These are phyloP conservation scores for Lasiodiplodia sp. DNA, from an alignment of 2,329 filamentous ascomycete genomes.

Conservation along the genomic window DNA sequence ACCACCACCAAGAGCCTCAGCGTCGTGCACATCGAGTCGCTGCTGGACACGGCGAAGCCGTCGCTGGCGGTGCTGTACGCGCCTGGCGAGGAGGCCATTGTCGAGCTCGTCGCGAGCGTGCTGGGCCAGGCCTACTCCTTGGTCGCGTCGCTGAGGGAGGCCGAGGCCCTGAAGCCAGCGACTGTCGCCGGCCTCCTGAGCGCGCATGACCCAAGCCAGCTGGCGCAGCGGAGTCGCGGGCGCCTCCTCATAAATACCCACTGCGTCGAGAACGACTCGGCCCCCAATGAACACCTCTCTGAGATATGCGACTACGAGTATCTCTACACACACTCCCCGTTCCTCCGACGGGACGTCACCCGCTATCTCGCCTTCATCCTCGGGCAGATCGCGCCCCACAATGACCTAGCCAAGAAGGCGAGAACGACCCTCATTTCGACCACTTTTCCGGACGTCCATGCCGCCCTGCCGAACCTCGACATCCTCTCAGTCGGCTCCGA, in stretches of 20 bases:
- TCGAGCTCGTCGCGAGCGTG: constrained; percentile 78
- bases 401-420: constrained; percentile 77
- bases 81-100: constrained; percentile 74
- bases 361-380: constrained; percentile 81
- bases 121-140: constrained; percentile 75
- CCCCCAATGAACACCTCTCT: constrained; percentile 68
- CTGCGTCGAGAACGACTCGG: constrained; percentile 68
- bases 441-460: constrained; percentile 84
- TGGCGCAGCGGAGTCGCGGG: constrained; percentile 49
- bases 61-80: constrained; percentile 68
- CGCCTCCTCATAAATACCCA: constrained; percentile 78
- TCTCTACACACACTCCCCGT: constrained; percentile 76
- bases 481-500: constrained; percentile 88
- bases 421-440: constrained; percentile 87
- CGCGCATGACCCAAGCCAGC: not conserved
- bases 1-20: constrained; percentile 41
- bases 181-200: constrained; percentile 66
- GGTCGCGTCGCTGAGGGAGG: constrained; percentile 62
- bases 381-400: constrained; percentile 80
- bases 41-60: constrained; percentile 42
- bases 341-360: constrained; percentile 76
- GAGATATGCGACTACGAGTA: constrained; percentile 84
- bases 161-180: constrained; percentile 63
- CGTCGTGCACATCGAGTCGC: constrained; percentile 45
- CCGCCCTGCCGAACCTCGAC: constrained; percentile 82